These are phyloP conservation scores for Boletus sensibilis DNA, from an alignment of 768 basidiomycete species.

Conservation along the genomic window DNA sequence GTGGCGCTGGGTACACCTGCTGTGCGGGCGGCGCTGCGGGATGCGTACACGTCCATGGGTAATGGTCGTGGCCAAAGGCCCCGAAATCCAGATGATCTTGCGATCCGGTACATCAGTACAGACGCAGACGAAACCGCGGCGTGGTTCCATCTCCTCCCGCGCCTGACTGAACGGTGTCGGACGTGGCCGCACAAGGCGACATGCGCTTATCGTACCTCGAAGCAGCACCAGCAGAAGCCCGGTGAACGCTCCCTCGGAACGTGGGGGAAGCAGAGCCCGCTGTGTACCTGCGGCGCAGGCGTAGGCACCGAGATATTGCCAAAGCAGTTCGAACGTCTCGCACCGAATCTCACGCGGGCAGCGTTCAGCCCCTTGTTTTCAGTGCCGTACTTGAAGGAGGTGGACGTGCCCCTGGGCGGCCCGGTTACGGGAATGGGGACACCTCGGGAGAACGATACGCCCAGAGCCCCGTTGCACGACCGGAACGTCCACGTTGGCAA, in stretches of 20 bases:
- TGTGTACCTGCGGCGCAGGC: constrained; percentile 17
- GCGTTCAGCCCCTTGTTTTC: constrained; percentile 56
- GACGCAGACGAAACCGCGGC: constrained; percentile 23
- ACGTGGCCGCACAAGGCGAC: constrained; percentile 49
- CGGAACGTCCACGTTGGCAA: not conserved
- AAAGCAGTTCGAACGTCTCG: constrained; percentile 38
- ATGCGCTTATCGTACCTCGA: constrained; percentile 27
- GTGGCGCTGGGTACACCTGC: constrained; percentile 36
- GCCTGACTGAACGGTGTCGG: constrained; percentile 52
- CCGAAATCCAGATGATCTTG: not conserved
- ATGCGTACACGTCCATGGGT: no score
- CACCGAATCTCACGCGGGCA: constrained; percentile 46
- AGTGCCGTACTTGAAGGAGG: constrained; percentile 45
- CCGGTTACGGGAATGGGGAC: not conserved
- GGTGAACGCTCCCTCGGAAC: constrained; percentile 33
- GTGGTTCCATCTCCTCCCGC: constrained; percentile 54
- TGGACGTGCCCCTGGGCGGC: not conserved
- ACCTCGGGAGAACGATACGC: not conserved
- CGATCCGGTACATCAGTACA: constrained; percentile 15
- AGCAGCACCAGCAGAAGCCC: constrained; percentile 20
- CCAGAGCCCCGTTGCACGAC: not conserved
- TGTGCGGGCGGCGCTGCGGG: not conserved
- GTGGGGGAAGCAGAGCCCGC: constrained; percentile 3
- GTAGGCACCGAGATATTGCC: constrained; percentile 14
- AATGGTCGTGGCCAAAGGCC: not conserved